A percentile compares a stretch with the other conserved stretches of the same genome.
Evolutionary conservation across 169 alveolate species (phyloP).

Genomic region (Perkinsus olseni): DNA sequence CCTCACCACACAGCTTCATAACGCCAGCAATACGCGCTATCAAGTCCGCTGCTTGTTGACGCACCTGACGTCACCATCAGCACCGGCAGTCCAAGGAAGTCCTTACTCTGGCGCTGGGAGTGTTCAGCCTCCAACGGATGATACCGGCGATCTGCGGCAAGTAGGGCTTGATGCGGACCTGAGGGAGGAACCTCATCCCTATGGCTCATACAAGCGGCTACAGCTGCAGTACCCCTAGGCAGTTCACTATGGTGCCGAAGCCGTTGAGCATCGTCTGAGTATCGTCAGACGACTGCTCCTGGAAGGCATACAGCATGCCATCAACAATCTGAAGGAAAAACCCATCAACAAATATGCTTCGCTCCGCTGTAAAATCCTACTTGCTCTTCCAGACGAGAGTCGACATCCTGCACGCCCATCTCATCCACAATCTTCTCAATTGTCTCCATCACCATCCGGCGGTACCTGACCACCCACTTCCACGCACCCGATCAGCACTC

Average conservation of each 20-base stretch:
- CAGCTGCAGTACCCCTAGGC: constrained; percentile 64
- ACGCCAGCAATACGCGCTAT: constrained; percentile 90
- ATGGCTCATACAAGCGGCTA: background rate
- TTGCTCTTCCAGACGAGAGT: constrained; percentile 88
- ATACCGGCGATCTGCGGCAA: constrained; percentile 96
- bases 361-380: background rate
- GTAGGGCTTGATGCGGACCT: constrained; percentile 86
- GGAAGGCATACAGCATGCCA: constrained; percentile 96
- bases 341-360: background rate
- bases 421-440: constrained; percentile 84
- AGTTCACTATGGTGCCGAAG: constrained; percentile 92
- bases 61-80: constrained; percentile 50
- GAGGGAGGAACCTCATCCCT: background rate
- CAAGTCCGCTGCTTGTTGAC: constrained; percentile 98
- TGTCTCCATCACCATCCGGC: constrained; percentile 96
- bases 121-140: constrained; percentile 89
- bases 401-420: constrained; percentile 89
- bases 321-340: constrained; percentile 67
- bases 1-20: constrained; percentile 95
- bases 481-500: background rate
- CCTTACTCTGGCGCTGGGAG: constrained; percentile 73
- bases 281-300: constrained; percentile 88
- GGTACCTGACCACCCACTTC: constrained; percentile 43
- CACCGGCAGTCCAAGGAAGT: background rate
- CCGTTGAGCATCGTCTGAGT: constrained; percentile 86